phyloP scores from a whole-genome alignment of 2,329 filamentous ascomycete genomes.

The Seiridium cupressi region DNA sequence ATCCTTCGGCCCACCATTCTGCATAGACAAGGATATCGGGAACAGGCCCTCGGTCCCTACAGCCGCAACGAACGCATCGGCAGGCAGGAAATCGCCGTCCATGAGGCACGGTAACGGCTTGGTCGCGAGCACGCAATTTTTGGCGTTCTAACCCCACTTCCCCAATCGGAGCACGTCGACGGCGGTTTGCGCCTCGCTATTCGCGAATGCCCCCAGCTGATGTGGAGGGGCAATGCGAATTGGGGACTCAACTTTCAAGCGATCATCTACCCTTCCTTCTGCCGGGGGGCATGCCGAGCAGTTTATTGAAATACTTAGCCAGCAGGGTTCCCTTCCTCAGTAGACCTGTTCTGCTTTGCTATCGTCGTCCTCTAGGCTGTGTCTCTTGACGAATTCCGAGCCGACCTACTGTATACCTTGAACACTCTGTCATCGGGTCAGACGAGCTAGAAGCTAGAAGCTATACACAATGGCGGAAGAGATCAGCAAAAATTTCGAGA shows the following conservation, averaged over 20 bases:
- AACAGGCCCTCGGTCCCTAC: not conserved
- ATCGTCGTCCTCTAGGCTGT: not conserved
- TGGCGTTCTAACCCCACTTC: slow-evolving; percentile 6
- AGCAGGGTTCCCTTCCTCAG: not conserved
- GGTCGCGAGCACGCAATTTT: slow-evolving; percentile 6
- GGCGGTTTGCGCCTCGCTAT: not conserved
- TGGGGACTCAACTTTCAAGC: not conserved
- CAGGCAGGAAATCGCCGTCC: not conserved
- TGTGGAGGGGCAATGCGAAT: not conserved
- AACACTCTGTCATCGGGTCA: not conserved
- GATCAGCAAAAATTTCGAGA: slow-evolving; percentile 70
- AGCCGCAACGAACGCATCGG: not conserved
- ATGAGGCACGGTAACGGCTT: not conserved
- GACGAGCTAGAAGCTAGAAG: not conserved
- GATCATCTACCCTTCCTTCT: no score
- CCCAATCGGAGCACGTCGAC: slow-evolving; percentile 1
- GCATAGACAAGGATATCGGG: not conserved
- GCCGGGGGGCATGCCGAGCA: not conserved
- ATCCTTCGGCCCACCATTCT: not conserved
- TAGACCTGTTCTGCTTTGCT: not conserved
- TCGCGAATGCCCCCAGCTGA: not conserved
- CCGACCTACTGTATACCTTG: no score
- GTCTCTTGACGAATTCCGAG: not conserved
- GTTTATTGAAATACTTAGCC: not conserved
- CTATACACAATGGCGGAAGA: slow-evolving; percentile 38